These are phyloP conservation scores for Cinchona pubescens DNA, from an alignment of 257 asterid species.

Conservation along the genomic window DNA sequence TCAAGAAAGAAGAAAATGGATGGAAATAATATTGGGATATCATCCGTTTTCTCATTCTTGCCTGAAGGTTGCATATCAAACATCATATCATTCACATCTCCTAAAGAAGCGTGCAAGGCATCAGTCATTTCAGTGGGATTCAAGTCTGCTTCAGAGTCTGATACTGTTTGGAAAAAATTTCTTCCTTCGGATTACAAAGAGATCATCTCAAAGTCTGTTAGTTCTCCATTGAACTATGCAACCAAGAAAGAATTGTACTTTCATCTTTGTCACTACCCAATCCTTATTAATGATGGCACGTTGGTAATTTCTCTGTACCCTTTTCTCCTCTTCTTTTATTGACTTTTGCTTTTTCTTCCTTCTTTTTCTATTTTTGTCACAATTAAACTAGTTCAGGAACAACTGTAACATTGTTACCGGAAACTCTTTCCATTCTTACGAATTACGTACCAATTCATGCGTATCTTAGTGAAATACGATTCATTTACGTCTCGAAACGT, in stretches of 20 bases:
- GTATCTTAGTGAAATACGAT: too few relatives aligned
- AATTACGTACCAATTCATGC: too few relatives aligned
- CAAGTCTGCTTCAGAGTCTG: conserved; percentile 31
- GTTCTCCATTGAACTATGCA: conserved; percentile 23
- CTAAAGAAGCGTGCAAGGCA: conserved; percentile 44
- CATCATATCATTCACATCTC: conserved; percentile 41
- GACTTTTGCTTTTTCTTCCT: not conserved
- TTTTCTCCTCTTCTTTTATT: not conserved
- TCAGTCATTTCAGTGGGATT: conserved; percentile 31
- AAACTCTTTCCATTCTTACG: too few relatives aligned
- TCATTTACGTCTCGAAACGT: too few relatives aligned
- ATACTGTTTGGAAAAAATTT: conserved; percentile 30
- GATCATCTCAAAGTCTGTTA: conserved; percentile 28
- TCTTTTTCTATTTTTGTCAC: too few relatives aligned
- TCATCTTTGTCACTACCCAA: conserved; percentile 30
- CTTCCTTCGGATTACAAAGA: conserved; percentile 34
- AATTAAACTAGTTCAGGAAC: not conserved
- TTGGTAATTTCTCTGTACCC: conserved; percentile 22
- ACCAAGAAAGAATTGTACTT: conserved; percentile 36
- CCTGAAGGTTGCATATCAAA: conserved; percentile 36
- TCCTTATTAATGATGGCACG: conserved; percentile 35
- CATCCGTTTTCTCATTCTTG: conserved; percentile 23
- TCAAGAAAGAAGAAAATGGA: not conserved
- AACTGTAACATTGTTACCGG: too few relatives aligned
- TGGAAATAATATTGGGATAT: not conserved